Base-by-base conservation (phyloP, 768 basidiomycete species). In the Exsudoporus frostii region DNA sequence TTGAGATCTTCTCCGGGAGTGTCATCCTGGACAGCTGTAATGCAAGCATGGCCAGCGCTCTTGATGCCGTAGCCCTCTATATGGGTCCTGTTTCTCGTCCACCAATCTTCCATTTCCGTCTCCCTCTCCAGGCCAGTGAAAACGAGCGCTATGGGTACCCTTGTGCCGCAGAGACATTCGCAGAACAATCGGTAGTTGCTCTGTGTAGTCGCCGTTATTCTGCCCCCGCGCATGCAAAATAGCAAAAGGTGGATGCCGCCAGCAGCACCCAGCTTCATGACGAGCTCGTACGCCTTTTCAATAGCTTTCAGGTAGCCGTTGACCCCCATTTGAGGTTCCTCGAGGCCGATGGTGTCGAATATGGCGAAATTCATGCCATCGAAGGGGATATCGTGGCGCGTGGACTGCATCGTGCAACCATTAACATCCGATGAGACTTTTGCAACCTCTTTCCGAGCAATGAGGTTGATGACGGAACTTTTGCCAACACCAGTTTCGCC, bases 231-330 rank as follows among this genome's bases (percentile, higher is more conserved):
- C 66, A 78, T 68, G 56, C 72, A 71, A 48, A 71, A 79, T 3
- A 78, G 51, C 5, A 79, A 67, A 14, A 79, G 74, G 50, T 67
- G 72, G 32, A 79, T 63, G 27, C 78, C 77, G 14, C 65, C 72
- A 32, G 53, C 49, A 2, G 37, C 43, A 27, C 53, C 29, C 10
- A 79, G 64, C 9, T 37, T 57, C 11, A 45, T 37, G 54, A 80
- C 59, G 32, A 80, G 73, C 11, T 52, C 40, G 45, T 62, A 65
- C 5, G 70, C 64, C n/a, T 58, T 64, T 47, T 58, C 65, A 8
- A 73, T 64, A 0, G 70, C 65, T 4, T 50, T 61, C 24, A 65
- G 50, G 34, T 73, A 64, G 4, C 57, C 58, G 7, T 64, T 62
- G 47, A 71, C 55, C 3, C 60, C 71, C 45, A 64, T 61, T 11